These are phyloP conservation scores for Zygosaccharomyces sapae DNA, from an alignment of 1,139 yeast species.

Conservation along the genomic window DNA sequence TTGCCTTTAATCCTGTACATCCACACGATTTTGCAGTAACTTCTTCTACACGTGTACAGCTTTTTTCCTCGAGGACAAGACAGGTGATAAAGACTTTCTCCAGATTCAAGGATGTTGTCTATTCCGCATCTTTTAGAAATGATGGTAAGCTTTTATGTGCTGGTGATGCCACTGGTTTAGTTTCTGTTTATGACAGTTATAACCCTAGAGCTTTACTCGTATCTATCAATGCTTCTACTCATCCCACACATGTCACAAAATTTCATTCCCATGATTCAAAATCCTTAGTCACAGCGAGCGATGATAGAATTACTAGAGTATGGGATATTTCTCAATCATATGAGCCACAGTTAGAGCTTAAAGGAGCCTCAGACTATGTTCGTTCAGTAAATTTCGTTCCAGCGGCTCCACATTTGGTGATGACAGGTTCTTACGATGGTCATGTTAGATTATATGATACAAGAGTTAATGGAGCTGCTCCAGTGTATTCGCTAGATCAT, in stretches of 20 bases:
- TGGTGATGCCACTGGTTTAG: constrained; percentile 83
- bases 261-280: constrained; percentile 60
- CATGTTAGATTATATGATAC: constrained; percentile 81
- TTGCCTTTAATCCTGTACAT: constrained; percentile 77
- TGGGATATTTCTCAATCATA: constrained; percentile 82
- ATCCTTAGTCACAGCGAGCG: constrained; percentile 83
- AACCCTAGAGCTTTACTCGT: constrained; percentile 76
- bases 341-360: constrained; percentile 60
- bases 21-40: constrained; percentile 95
- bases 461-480: constrained; percentile 48
- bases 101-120: constrained; percentile 86
- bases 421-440: constrained; percentile 96
- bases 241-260: constrained; percentile 92
- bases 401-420: constrained; percentile 52
- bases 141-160: constrained; percentile 89
- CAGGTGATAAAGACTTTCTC: constrained; percentile 87
- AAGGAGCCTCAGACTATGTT: constrained; percentile 83
- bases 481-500: constrained; percentile 48
- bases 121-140: constrained; percentile 43
- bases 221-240: constrained; percentile 73
- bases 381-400: constrained; percentile 80
- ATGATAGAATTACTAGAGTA: constrained; percentile 78
- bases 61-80: constrained; percentile 87
- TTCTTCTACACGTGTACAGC: constrained; percentile 85
- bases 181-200: constrained; percentile 75